These are phyloP conservation scores for Ascoidea asiatica DNA, from an alignment of 805 yeast species.

Conservation along the genomic window DNA sequence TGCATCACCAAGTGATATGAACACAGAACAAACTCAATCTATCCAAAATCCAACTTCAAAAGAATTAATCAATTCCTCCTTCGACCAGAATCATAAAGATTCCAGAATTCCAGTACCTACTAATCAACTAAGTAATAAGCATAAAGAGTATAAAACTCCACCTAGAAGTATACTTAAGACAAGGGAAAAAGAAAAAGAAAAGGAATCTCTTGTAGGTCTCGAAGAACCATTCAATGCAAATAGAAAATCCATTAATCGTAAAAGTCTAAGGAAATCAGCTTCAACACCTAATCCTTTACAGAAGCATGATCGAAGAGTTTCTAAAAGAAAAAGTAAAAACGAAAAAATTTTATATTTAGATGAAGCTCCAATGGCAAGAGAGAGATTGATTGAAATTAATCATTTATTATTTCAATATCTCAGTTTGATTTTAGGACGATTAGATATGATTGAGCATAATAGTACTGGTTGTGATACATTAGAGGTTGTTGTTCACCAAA, in stretches of 20 bases:
- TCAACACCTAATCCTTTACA: conserved; percentile 24
- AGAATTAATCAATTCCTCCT: no score
- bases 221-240: background rate
- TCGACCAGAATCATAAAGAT: no score
- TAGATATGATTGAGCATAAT: conserved; percentile 67
- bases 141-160: no score
- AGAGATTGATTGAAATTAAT: conserved; percentile 51
- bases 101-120: no score
- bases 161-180: no score
- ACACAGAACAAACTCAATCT: no score
- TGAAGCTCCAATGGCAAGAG: conserved; percentile 47
- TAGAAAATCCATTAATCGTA: no score
- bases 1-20: no score
- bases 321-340: conserved; percentile 18
- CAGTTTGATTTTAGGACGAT: conserved; percentile 58
- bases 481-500: conserved; percentile 55
- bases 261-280: background rate
- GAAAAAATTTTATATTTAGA: conserved; percentile 31
- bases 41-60: no score
- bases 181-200: conserved; percentile 19
- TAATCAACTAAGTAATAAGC: no score
- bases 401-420: conserved; percentile 45
- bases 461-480: conserved; percentile 53
- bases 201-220: background rate
- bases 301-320: conserved; percentile 12